Base-by-base conservation (phyloP, 1,284 basidiomycete species). In the Athelia psychrophila region DNA sequence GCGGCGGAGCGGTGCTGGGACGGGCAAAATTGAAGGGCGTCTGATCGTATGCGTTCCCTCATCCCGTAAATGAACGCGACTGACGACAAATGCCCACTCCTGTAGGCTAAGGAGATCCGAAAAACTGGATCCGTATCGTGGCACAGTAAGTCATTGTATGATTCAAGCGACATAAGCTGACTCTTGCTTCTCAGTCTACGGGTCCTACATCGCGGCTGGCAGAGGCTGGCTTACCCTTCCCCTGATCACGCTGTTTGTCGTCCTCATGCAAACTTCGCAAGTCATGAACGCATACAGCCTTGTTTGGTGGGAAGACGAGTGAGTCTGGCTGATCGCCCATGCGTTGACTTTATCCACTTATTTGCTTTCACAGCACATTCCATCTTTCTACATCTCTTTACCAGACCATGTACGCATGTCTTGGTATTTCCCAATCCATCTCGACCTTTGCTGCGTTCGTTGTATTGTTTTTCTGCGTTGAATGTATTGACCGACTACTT, bases 231-330 rank as follows among this genome's bases (percentile, higher is more conserved):
- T 79, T 52, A 86, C 83, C 1, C 63, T 79, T 0, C 86, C 88
- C 0, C 56, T 86, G 13, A 69, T 86, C n/a, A 10, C 88, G 2
- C 10, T 82, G 1, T 73, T 78, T 40, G 75, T 85, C 20, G 40
- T 80, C 3, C 60, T 85, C 16, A 87, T 89, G 81, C 91, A 93
- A 70, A 78, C 71, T 13, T 77, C 75, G 54, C 71, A 73, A 58
- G 73, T 82, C 51, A 62, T 79, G 58, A 83, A 78, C 57, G 75
- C 74, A 33, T 83, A 83, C 51, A 84, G 82, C 53, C 70, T 89
- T 18, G 81, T 87, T 8, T 89, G 83, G 81, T 91, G 88, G 88
- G 79, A 90, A 64, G 73, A 73, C 44, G 77, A 88, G 77, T 81
- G 55, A 52, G 80, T 72, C 22, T 19, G 19, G 51, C 22, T 44